Evolutionary conservation across 1,284 basidiomycete species (phyloP), one percentile per base, ranked within the genome.

Genomic region (Phylloboletellus chloephorus): DNA sequence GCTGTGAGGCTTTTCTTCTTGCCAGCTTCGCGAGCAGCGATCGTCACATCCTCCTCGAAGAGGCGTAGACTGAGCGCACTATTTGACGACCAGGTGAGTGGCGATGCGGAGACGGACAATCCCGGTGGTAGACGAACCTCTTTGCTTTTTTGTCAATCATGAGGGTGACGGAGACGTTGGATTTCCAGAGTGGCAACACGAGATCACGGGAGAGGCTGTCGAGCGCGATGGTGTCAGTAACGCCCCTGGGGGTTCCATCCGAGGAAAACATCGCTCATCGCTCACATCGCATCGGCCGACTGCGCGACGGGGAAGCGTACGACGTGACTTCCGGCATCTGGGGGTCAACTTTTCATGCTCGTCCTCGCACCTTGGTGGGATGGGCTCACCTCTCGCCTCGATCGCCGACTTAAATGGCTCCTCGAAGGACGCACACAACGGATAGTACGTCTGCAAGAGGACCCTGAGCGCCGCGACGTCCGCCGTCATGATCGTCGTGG

Each of bases 71-170:
- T 87, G 52, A 91, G 63, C 1, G 88, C 88, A 57, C 88, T 79
- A 44, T 35, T 3, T 15, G 23, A 16, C 10, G 31, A 20, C 10
- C 30, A 34, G 22, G 31, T 45, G 25, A 40, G 24, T 16, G 17
- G 24, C 15, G 17, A 37, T 13, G 12, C 2, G 7, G 13, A 17
- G 7, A 34, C 12, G 22, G 6, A 13, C 11, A 7, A 15, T 6
- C n/a, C 35, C 4, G 15, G 15, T 3, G 19, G 28, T 58, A 34
- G 4, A 26, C 36, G 5, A 66, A 89, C 90, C 82, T 88, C 67
- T 96, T 96, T 24, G 91, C 88, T 54, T 86, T 86, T 65, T 96
- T 97, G 65, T 96, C 91, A 46, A 95, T 80, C 87, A 97, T 92
- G 43, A 96, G 71, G 4, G 84, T 80, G 43, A 94, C 64, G 2